Conservation (phyloP, 257 asterid genomes). For the Nemophila menziesii region DNA sequence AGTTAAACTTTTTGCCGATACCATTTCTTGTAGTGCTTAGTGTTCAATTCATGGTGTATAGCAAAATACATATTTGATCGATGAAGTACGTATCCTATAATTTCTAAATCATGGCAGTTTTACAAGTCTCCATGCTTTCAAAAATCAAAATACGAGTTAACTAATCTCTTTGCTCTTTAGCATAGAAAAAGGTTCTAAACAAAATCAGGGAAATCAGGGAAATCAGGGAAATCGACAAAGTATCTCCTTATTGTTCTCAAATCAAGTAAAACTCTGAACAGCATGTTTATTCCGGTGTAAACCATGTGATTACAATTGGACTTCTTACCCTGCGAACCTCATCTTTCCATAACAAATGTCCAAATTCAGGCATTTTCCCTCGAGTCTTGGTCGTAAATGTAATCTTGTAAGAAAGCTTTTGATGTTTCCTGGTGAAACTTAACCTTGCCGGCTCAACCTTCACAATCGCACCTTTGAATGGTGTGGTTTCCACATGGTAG, state of each 20-base stretch:
- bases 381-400: conserved; percentile 29
- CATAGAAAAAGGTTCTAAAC: conserved; percentile 8
- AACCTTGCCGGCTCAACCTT: conserved; percentile 51
- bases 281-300: conserved; percentile 34
- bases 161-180: no score
- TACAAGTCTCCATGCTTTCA: neutral
- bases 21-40: no score
- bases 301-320: conserved; percentile 71
- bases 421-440: conserved; percentile 30
- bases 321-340: conserved; percentile 67
- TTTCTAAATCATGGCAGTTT: neutral
- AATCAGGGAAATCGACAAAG: conserved; percentile 4
- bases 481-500: conserved; percentile 47
- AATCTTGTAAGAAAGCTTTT: conserved; percentile 47
- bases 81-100: neutral
- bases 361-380: conserved; percentile 56
- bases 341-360: conserved; percentile 58
- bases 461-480: conserved; percentile 50
- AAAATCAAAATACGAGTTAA: no score
- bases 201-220: conserved; percentile 1
- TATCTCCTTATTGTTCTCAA: conserved; percentile 28
- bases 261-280: neutral
- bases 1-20: no score
- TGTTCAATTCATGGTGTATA: no score
- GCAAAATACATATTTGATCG: no score